Evolutionary conservation across 768 basidiomycete species (phyloP), one percentile per base, ranked within the genome.

Genomic region (Rhodotorula kratochvilovae): DNA sequence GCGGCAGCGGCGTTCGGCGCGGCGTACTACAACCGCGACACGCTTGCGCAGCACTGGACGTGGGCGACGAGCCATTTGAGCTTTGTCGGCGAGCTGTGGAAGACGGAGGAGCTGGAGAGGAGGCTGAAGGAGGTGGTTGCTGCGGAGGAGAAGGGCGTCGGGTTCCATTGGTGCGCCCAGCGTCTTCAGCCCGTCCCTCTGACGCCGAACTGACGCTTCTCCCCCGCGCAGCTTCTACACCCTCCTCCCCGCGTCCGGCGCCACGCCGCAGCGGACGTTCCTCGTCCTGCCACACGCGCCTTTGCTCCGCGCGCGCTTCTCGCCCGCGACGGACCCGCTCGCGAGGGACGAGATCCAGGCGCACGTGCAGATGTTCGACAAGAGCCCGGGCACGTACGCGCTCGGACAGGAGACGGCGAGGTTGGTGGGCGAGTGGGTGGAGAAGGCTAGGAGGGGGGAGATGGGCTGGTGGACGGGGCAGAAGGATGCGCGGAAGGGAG

Each of bases 61-160:
- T 75, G 74, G 74, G 71, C 71, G 53, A 75, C 71, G 61, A 70
- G 68, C n/a, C 74, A 75, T 55, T 50, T 75, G 45, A 56, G 50
- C 13, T 75, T 72, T 29, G 74, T 75, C 16, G 74, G 68, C 21
- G 74, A 75, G 63, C 54, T 75, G 58, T 75, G 74, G 74, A 69
- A 68, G 59, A 45, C 54, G n/a, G 62, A 63, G 13, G 58, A 60
- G 48, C 27, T 75, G 27, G 74, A 72, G 45, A 10, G n/a, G 55
- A 35, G 74, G 50, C n/a, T 71, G 7, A 45, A 51, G 13, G 15
- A 25, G 39, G 50, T 75, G 1, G 63, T 56, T 15, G 42, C 35
- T 10, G 59, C 59, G 36, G 6, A 27, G 42, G 62, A 64, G 33
- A 57, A 59, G 45, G 67, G 65, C n/a, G 61, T 74, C n/a, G 73